These are phyloP conservation scores for Myxozyma neotropica DNA, from an alignment of 805 yeast species.

Conservation along the genomic window DNA sequence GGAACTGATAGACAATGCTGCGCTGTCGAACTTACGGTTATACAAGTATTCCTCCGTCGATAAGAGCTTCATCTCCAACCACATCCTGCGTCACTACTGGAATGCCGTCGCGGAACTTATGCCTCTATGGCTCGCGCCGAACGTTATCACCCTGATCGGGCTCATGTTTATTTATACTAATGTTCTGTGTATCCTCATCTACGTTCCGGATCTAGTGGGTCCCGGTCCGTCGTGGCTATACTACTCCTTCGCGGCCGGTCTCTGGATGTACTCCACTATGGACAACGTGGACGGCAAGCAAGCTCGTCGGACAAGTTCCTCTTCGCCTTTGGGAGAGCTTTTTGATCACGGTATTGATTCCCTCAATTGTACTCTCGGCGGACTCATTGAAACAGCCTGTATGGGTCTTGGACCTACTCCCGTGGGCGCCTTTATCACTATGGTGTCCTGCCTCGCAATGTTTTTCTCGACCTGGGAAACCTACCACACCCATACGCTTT, in stretches of 20 bases:
- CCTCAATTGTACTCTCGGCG: constrained; percentile 76
- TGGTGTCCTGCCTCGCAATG: constrained; percentile 63
- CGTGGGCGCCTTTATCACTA: constrained; percentile 72
- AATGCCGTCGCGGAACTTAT: constrained; percentile 70
- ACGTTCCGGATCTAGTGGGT: constrained; percentile 67
- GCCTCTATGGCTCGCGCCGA: constrained; percentile 94
- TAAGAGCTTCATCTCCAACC: constrained; percentile 74
- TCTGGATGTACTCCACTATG: constrained; percentile 91
- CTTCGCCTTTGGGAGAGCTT: constrained; percentile 92
- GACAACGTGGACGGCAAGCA: constrained; percentile 98
- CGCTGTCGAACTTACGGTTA: constrained; percentile 36
- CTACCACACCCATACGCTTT: constrained; percentile 52
- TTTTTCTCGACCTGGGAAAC: constrained; percentile 39
- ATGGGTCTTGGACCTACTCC: constrained; percentile 77
- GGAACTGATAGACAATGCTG: constrained; percentile 30
- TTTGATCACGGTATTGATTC: constrained; percentile 88
- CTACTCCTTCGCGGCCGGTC: constrained; percentile 73
- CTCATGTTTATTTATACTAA: constrained; percentile 67
- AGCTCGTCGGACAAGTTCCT: constrained; percentile 86
- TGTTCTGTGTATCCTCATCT: constrained; percentile 62
- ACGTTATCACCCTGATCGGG: constrained; percentile 83
- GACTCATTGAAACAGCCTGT: constrained; percentile 73
- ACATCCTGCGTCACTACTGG: constrained; percentile 87
- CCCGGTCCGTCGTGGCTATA: constrained; percentile 76
- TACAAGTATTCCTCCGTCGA: constrained; percentile 58